Base-by-base conservation (phyloP, 345 rosid genomes). In the Dovyalis caffra region DNA sequence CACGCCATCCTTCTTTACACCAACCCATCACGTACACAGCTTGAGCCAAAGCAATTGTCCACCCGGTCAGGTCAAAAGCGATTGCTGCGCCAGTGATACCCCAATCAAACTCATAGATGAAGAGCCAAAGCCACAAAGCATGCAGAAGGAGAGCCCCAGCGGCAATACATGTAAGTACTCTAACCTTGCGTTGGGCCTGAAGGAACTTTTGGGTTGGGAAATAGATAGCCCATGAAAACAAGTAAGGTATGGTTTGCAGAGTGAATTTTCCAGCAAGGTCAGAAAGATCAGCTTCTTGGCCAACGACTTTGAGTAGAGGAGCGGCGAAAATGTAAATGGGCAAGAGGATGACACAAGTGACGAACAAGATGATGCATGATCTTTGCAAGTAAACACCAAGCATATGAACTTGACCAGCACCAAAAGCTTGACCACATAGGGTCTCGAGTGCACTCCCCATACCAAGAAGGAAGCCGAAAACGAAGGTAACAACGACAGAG, bases 381-480 rank as follows among this genome's bases (percentile, higher is more conserved):
- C 98, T 74, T 71, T 92, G 98, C 94, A 92, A 81, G 71, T 94
- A 92, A 25, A 94, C 64, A 1, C 97, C 98, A 0, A 94, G 88
- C 90, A 90, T 73, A 29, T 88, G 77, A 33, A 88, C 78, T 78
- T 90, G 90, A 31, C 98, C 98, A 0, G 93, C 97, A 18, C 96
- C 97, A 82, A 69, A 89, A n/a, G 97, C 97, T 87, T 94, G 97
- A 1, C 98, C 96, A 78, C 97, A 94, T 0, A 92, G 88, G 28
- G 96, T 94, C 77, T 94, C 97, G 29, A 92, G 85, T 34, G 96
- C 98, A 84, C 98, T 94, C 71, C 93, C 98, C 98, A 89, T 89
- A 1, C 98, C 98, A 60, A 92, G 90, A 97, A 64, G 34, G 67
- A 31, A 32, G 23, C 67, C 67, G 23, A 64, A 64, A 21, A 9